phyloP scores from a whole-genome alignment of 2,329 filamentous ascomycete species.

The Botrytis fragariae region DNA sequence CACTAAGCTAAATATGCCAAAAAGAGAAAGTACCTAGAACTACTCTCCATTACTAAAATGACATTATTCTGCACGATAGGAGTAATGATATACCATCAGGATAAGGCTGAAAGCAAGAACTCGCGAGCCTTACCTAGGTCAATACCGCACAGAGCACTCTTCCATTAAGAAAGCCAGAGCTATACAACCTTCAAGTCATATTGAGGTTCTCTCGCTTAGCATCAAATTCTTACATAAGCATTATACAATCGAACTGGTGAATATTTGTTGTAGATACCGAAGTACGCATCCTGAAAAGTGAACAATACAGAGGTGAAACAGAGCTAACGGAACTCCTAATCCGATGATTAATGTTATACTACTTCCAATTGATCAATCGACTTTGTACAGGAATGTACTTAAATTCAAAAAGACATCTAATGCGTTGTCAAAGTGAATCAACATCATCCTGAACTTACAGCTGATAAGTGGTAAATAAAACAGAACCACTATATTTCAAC shows the following conservation, averaged over 20 bases:
- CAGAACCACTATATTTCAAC: background rate
- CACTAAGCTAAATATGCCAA: background rate
- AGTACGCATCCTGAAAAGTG: background rate
- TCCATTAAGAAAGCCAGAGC: background rate
- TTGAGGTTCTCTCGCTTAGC: background rate
- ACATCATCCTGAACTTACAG: background rate
- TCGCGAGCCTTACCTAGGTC: fast-evolving
- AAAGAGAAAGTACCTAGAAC: background rate
- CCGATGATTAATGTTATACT: background rate
- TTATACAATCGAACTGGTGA: background rate
- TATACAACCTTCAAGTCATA: background rate
- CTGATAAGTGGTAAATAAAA: background rate
- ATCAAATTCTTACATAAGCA: background rate
- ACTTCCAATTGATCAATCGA: background rate
- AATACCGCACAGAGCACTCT: background rate
- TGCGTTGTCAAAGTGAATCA: background rate
- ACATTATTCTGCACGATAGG: background rate
- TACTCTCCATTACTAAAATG: background rate
- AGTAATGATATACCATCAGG: fast-evolving
- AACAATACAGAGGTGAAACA: background rate
- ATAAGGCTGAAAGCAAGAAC: fast-evolving
- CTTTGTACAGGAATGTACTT: background rate
- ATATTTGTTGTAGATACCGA: background rate
- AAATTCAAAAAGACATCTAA: background rate
- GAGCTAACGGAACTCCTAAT: fast-evolving